Evolutionary conservation across 371 early-diverging fungal genomes (phyloP), one percentile per base, ranked within the genome.

Genomic region (Mycotypha africana): DNA sequence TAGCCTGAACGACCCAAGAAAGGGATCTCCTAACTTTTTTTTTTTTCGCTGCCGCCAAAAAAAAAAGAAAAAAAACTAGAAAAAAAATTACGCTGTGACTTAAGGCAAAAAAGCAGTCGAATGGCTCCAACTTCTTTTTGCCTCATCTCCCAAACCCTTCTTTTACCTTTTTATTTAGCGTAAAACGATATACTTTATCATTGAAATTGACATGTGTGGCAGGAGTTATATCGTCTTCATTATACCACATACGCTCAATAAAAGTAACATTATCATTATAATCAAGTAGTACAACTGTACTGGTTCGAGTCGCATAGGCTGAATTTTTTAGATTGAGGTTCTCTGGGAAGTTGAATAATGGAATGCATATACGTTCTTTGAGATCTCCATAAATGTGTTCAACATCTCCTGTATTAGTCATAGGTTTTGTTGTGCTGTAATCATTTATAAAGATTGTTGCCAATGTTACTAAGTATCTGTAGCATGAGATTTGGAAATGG

Each of bases 211-310:
- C 32, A 30, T 40, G 37, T 15, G 33, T 41, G 8, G 22, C 12
- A 21, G 28, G 47, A 7, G 33, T 35, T 22, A 53, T 6, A 38
- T 42, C 26, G 5, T 31, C 39, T 33, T 38, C 34, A 45, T 62
- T 38, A 43, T 47, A 63, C 47, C 65, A 60, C 31, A 62, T 57
- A 17, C 70, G 51, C 37, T 78, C 78, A 10, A 67, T 38, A 49
- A 75, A 78, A 2, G 62, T 56, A 8, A 58, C 64, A 21, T 57
- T 37, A 16, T 60, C 62, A 10, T 70, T 51, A 17, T 70, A 62
- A 38, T 79, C 80, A 15, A 82, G 68, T 15, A 82, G 43, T 0
- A 77, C 61, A 14, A 82, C 51, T 0, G 80, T 71, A 22, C 75
- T 77, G 4, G 78, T 68, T 20, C 76, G 58, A n/a, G 80, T 82